These are phyloP conservation scores for Musa itinerans DNA, from an alignment of 176 grass and related monocot genomes.

Conservation along the genomic window DNA sequence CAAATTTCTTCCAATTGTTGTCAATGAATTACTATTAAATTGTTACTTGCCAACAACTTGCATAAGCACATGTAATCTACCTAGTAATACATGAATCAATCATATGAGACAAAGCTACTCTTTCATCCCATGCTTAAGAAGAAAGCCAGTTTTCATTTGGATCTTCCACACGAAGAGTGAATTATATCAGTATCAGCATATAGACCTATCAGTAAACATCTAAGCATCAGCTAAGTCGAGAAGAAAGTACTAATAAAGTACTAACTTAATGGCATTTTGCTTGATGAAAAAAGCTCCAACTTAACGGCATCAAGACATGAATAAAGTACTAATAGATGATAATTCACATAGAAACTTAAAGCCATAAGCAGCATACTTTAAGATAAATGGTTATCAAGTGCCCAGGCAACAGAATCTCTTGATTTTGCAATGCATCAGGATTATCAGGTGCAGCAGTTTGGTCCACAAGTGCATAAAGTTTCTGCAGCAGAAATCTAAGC, in stretches of 20 bases:
- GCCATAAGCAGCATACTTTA: constrained; percentile 41
- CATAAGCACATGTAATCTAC: background rate
- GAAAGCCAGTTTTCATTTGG: too few relatives aligned
- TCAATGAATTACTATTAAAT: background rate
- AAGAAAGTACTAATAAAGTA: too few relatives aligned
- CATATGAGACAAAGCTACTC: background rate
- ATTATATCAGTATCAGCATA: too few relatives aligned
- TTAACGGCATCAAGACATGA: background rate
- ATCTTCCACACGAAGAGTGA: too few relatives aligned
- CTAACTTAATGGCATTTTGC: background rate
- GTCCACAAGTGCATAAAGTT: constrained; percentile 89
- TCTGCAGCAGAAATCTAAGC: constrained; percentile 95
- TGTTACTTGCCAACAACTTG: background rate
- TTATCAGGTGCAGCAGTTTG: constrained; percentile 90
- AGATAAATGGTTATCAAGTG: constrained; percentile 82
- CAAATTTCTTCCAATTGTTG: background rate
- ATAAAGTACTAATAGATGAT: background rate
- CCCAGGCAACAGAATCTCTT: constrained; percentile 87
- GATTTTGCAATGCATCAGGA: constrained; percentile 84
- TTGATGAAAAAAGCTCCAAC: background rate
- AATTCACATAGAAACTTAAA: background rate
- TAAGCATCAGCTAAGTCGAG: too few relatives aligned
- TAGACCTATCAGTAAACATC: too few relatives aligned
- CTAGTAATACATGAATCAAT: background rate
- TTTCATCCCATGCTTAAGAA: too few relatives aligned